These are phyloP conservation scores for Microcyclospora pomicola DNA, from an alignment of 2,329 filamentous ascomycete species.

Conservation along the genomic window DNA sequence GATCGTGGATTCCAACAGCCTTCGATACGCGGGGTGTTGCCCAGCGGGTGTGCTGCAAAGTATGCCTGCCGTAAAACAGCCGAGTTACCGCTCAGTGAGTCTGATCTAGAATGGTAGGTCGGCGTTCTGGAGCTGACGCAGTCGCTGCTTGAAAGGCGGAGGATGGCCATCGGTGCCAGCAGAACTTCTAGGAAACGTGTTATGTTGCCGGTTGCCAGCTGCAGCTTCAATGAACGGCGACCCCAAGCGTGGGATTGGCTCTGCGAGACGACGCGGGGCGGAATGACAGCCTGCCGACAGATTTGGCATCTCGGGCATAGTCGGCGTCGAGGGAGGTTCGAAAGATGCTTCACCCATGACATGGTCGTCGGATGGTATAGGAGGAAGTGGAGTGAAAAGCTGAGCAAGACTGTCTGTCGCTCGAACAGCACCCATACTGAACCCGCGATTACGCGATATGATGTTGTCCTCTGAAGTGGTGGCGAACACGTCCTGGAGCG, in stretches of 20 bases:
- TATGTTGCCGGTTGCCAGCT: conserved; percentile 22
- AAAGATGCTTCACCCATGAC: conserved; percentile 19
- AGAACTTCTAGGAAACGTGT: conserved; percentile 34
- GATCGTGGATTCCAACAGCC: too few species aligned
- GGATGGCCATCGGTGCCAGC: conserved; percentile 15
- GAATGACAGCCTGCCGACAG: conserved; percentile 19
- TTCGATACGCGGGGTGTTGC: too few species aligned
- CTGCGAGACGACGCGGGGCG: conserved; percentile 23
- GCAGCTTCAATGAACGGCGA: conserved; percentile 33
- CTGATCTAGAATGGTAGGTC: too few species aligned
- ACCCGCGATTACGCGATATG: conserved; percentile 47
- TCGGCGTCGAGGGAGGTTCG: conserved; percentile 5
- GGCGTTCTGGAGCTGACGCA: conserved; percentile 21
- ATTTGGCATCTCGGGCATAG: conserved; percentile 5
- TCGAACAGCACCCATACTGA: conserved; percentile 44
- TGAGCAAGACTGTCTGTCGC: conserved; percentile 38
- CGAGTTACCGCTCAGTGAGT: too few species aligned
- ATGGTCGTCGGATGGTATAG: conserved; percentile 10
- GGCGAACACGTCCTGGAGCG: conserved; percentile 33
- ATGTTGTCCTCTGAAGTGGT: conserved; percentile 35
- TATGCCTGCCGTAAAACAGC: too few species aligned
- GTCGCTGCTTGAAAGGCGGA: conserved; percentile 18
- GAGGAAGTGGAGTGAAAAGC: conserved; percentile 40
- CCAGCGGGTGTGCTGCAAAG: too few species aligned
- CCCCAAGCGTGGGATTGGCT: conserved; percentile 31